Percentiles rank a stretch among this genome's conserved stretches.
phyloP scores from a whole-genome alignment of 495 filamentous ascomycete genomes.

The Neurospora sp. region DNA sequence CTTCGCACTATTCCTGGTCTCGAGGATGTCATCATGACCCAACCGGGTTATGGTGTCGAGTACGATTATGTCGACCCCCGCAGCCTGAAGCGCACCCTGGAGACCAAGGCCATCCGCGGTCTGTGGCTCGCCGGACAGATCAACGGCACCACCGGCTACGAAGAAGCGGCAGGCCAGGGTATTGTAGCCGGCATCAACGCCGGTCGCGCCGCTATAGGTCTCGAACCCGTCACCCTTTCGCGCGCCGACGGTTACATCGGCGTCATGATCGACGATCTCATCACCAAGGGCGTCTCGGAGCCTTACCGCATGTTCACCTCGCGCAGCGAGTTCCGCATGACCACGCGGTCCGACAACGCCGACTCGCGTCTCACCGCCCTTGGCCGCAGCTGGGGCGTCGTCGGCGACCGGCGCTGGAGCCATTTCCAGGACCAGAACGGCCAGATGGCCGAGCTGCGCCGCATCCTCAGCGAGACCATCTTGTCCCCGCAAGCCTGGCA shows the following conservation, averaged over 20 bases:
- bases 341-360: slow-evolving; percentile 83
- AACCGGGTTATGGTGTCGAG: slow-evolving; percentile 94
- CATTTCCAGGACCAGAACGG: slow-evolving; percentile 50
- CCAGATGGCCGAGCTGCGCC: slow-evolving; percentile 55
- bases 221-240: slow-evolving; percentile 54
- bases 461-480: slow-evolving; percentile 43
- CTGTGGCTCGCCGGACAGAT: slow-evolving; percentile 94
- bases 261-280: slow-evolving; percentile 96
- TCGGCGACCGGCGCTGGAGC: slow-evolving; percentile 69
- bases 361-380: slow-evolving; percentile 75
- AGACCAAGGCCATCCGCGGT: slow-evolving; percentile 85
- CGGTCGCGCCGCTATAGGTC: slow-evolving; percentile 61
- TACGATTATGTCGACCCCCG: slow-evolving; percentile 98
- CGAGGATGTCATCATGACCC: slow-evolving; percentile 86
- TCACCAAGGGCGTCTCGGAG: slow-evolving; percentile 94
- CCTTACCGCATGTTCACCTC: slow-evolving; percentile 99
- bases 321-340: slow-evolving; percentile 90
- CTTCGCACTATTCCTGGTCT: slow-evolving; percentile 77
- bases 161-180: slow-evolving; percentile 92
- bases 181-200: slow-evolving; percentile 91
- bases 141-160: slow-evolving; percentile 96
- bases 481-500: slow-evolving; percentile 55
- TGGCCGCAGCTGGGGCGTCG: slow-evolving; percentile 67
- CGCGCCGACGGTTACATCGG: slow-evolving; percentile 91
- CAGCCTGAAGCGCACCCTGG: slow-evolving; percentile 72